These are phyloP conservation scores for Saururus chinensis DNA, from an alignment of 164 flowering plant genomes.

Conservation along the genomic window DNA sequence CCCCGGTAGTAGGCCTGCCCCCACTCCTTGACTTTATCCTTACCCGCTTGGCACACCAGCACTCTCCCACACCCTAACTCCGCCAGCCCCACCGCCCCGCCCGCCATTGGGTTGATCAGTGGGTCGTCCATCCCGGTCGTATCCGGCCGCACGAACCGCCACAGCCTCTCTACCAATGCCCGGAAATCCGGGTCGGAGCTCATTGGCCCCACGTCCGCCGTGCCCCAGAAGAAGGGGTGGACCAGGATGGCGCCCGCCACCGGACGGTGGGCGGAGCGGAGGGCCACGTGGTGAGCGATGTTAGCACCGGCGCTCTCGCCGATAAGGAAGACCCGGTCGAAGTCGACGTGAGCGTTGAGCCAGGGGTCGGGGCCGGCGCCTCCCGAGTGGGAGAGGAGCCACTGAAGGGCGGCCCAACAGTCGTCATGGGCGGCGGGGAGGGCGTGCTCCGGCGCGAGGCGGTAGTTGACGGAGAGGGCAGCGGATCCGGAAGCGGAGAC, in stretches of 20 bases:
- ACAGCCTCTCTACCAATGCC: not conserved
- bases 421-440: slow-evolving; percentile 31
- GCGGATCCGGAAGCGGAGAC: slow-evolving; percentile 17
- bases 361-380: slow-evolving; percentile 21
- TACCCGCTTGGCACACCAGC: too few relatives aligned
- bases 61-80: slow-evolving; percentile 1
- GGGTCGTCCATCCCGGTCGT: slow-evolving; percentile 4
- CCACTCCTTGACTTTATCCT: slow-evolving; percentile 2
- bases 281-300: slow-evolving; percentile 27
- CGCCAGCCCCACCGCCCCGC: not conserved
- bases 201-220: not conserved
- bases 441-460: slow-evolving; percentile 42
- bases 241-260: too few relatives aligned
- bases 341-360: slow-evolving; percentile 30
- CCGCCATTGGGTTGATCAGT: slow-evolving; percentile 2
- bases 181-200: too few relatives aligned
- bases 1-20: slow-evolving; percentile 2
- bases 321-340: slow-evolving; percentile 27
- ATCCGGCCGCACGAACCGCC: slow-evolving; percentile 5
- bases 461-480: slow-evolving; percentile 39
- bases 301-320: slow-evolving; percentile 66
- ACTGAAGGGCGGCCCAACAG: slow-evolving; percentile 41
- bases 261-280: too few relatives aligned
- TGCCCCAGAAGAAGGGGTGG: slow-evolving; percentile 5
- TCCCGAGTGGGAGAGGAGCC: slow-evolving; percentile 30